Base-by-base conservation (phyloP, 2,329 filamentous ascomycete genomes). In the Zasmidium cellare region DNA sequence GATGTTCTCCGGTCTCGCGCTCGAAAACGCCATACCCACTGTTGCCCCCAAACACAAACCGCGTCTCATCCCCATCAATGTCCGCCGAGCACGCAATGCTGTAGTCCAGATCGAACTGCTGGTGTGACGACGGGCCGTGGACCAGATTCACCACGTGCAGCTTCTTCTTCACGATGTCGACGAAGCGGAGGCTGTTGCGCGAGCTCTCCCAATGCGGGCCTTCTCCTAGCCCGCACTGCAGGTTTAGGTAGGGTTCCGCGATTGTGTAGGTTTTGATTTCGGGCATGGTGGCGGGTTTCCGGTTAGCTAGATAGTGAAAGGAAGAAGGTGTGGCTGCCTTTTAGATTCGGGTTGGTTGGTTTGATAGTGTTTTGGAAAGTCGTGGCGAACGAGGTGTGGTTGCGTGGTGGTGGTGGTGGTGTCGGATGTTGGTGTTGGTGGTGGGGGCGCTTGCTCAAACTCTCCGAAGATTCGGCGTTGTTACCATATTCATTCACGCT, bases 11-110 rank as follows among this genome's bases (percentile, higher is more conserved):
- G 1, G 82, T 84, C 55, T 76, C 69, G 18, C 87, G 84, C 71
- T 96, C 85, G 65, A 93, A 81, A 53, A 90, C 79, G n/a, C 90
- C 92, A 67, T 90, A 84, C 59, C 92, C 92, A 72, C 87, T 83
- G 78, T 96, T 96, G 71, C 89, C 85, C 46, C 87, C 92, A 65
- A 93, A 83, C 56, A 41, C 31, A 72, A 96, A 87, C 69, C 87
- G 84, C 51, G 89, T 77, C 60, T 88, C 85, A 63, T 85, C 82
- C 64, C 81, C 80, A 60, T 85, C 81, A 55, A 96, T 90, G 74
- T 96, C 88, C 54, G 88, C 89, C 44, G 92, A 96, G 54, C 71
- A 75, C 46, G 82, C 82, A 62, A 87, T 79, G 24, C 81, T 79
- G 61, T 78, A 77, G 48, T 80, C 77, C 9, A 89, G 87, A 63